These are phyloP conservation scores for Vachellia pachyceras DNA, from an alignment of 306 rosid genomes.

Conservation along the genomic window DNA sequence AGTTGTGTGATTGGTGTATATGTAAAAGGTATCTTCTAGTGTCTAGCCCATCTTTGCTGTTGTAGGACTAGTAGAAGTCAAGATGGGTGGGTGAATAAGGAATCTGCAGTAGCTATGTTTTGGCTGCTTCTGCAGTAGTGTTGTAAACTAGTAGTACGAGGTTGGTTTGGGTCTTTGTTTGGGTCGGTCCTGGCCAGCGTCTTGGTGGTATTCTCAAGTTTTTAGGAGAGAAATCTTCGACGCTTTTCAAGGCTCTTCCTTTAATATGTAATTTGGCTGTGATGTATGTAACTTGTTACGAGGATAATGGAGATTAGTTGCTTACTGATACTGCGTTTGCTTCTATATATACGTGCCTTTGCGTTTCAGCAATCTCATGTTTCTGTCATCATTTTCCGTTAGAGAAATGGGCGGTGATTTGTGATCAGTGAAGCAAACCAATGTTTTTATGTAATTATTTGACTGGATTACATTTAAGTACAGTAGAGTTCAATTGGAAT, in stretches of 20 bases:
- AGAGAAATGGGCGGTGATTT: neutral
- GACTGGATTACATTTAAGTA: no score
- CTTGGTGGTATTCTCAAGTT: slow-evolving; percentile 24
- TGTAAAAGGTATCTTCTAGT: no score
- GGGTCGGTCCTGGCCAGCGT: neutral
- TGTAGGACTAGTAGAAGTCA: neutral
- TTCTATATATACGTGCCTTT: neutral
- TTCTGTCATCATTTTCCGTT: neutral
- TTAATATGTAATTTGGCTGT: neutral
- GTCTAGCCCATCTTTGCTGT: neutral
- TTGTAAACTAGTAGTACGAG: neutral
- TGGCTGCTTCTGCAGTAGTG: slow-evolving; percentile 33
- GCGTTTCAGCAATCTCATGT: neutral
- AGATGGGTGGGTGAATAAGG: slow-evolving; percentile 25
- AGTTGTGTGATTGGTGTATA: neutral
- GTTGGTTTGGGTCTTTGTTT: neutral
- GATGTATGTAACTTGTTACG: slow-evolving; percentile 10
- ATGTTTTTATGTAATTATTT: no score
- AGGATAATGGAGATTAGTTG: neutral
- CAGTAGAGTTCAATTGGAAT: no score
- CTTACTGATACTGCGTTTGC: neutral
- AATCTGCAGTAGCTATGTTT: slow-evolving; percentile 36
- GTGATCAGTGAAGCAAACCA: neutral
- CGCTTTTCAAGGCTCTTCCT: slow-evolving; percentile 11
- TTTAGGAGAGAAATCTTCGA: slow-evolving; percentile 20